Conservation (phyloP, 148 eudicot genomes). For the Polygonum aviculare region DNA sequence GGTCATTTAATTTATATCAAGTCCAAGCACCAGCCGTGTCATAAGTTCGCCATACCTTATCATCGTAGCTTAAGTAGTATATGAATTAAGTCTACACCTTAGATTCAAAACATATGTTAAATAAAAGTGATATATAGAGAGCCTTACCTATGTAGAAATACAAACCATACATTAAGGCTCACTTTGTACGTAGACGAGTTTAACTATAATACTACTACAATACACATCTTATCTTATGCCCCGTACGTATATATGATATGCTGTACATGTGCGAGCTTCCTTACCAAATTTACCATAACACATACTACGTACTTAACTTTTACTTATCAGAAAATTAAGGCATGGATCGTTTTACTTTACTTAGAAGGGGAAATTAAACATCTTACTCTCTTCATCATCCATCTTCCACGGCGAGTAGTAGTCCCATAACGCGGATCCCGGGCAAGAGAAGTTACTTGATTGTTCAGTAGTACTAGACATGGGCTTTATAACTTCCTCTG, state of each 20-base stretch:
- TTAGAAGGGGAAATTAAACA: slow-evolving; percentile 21
- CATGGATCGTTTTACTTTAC: not conserved
- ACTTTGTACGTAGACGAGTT: too few species aligned
- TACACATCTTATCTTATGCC: too few species aligned
- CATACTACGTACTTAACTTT: not conserved
- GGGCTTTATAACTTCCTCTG: slow-evolving; percentile 39
- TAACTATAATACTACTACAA: too few species aligned
- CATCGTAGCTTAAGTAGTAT: too few species aligned
- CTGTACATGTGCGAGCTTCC: not conserved
- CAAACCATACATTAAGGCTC: too few species aligned
- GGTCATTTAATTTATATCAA: too few species aligned
- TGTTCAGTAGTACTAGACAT: slow-evolving; percentile 18
- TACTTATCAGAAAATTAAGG: not conserved
- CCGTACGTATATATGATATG: not conserved
- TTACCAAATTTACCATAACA: not conserved
- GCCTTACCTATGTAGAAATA: too few species aligned
- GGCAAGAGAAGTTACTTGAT: slow-evolving; percentile 23
- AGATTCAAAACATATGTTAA: too few species aligned
- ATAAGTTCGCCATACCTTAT: too few species aligned
- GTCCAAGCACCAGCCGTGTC: too few species aligned
- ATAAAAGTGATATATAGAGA: too few species aligned
- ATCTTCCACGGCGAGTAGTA: slow-evolving; percentile 42
- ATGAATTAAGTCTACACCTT: too few species aligned
- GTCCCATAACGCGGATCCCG: slow-evolving; percentile 63
- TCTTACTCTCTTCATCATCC: slow-evolving; percentile 41